Evolutionary conservation across 1,284 basidiomycete genomes (phyloP), one percentile per base, ranked within the genome.

Genomic region (Irpex rosettiformis): DNA sequence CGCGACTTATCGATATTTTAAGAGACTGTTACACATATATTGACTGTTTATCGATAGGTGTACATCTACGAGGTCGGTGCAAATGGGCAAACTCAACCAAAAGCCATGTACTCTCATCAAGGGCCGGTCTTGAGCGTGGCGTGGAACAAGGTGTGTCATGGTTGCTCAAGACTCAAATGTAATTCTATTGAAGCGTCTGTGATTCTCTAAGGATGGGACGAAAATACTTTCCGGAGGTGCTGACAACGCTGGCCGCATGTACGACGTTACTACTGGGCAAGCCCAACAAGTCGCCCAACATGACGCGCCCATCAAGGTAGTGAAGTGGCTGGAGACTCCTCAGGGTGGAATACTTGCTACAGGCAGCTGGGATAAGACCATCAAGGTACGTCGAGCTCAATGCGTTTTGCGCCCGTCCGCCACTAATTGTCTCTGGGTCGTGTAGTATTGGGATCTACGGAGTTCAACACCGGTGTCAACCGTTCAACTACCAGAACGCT

Each of bases 371-470:
- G 94, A 97, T 71, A 94, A 93, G 75, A 92, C 89, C 11, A 71
- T 96, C 66, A 94, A 93, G 80, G 91, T 93, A 58, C 49, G 72
- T 66, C 6, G n/a, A 22, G 8, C 7, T 24, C 11, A 43, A 13
- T 4, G 1, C 10, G 24, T 37, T 6, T 3, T 4, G 33, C n/a
- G 4, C 8, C n/a, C 55, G 25, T 25, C 33, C 10, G 51, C 18
- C n/a, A 25, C 40, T 25, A 25, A 28, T 16, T 16, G 8, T 16
- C 30, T 33, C 7, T 47, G 25, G 4, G 30, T 29, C 37, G 24
- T 25, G n/a, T 60, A 96, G 93, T 97, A 96, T 70, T 98, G 96
- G 95, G 93, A 97, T 73, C 72, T 94, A 61, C 83, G 92, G 54
- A 79, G 83, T 6, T 76, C 89, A 7, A 83, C 75, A 55, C 90